Base-by-base conservation (phyloP, 2,329 filamentous ascomycete genomes). In the Ophiostoma sp. region DNA sequence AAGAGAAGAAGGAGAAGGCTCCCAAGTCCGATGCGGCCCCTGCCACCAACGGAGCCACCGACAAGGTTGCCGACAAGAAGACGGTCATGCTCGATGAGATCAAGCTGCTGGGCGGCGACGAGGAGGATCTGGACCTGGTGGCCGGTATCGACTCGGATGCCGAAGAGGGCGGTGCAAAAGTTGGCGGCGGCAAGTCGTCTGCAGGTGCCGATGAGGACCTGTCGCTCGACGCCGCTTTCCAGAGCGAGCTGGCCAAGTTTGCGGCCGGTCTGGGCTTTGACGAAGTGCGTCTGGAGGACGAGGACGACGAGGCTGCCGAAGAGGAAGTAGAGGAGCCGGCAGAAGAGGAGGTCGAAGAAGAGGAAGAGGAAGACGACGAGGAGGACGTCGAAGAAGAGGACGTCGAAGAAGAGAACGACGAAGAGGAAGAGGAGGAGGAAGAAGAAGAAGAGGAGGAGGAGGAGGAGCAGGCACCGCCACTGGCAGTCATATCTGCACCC, bases 101-200 rank as follows among this genome's bases (percentile, higher is more conserved):
- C 75, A 84, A 86, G 76, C 88, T 88, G 17, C 82, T 92, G 1
- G 90, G 90, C 3, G 90, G 90, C 17, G 89, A 91, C 71, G 88
- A 92, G 79, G 85, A 88, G 57, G 90, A 92, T 75, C 79, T 91
- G 59, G 87, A 88, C 48, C 84, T 92, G 45, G 86, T 92, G 71
- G 87, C 85, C 57, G 88, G 87, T 74, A 82, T 86, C 7, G 82
- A 84, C 75, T 88, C 86, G 1, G 85, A 86, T 72, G 83, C 84
- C 25, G 86, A 87, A 57, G 83, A 83, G 33, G 80, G 80, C 15
- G 78, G 78, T 31, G 79, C 78, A 15, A 78, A 25, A 12, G 78
- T 48, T 15, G 36, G 61, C 74, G 76, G n/a, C 59, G 75, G 39
- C 45, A 80, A 81, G 73, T 70, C 74, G 4, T 63, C 75, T 2